Evolutionary conservation across 129 eudicot genomes (phyloP), one percentile per base, ranked within the genome.

Genomic region (Flaveria bidentis): DNA sequence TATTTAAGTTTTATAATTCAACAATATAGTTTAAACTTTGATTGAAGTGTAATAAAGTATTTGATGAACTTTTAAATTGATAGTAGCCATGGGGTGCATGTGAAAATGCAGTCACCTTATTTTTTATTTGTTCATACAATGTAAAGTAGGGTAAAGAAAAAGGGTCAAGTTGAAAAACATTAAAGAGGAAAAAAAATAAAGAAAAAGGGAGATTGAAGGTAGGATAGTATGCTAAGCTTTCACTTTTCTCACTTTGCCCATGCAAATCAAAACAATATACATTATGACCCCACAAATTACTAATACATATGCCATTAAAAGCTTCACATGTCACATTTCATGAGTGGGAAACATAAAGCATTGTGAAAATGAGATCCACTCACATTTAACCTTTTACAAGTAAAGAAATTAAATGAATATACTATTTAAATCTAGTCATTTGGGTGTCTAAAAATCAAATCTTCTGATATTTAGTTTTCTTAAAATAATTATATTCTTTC

Each of bases 181-280:
- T 28, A 5, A 52, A 50, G 42, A 28, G 58, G 16, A 50, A 10
- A 20, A 20, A 6, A 13, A 47, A 16, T 17, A 11, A 67, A 41
- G 55, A 47, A 13, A 6, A 28, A 20, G 20, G 26, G 28, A 61
- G 13, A 60, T 36, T 33, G 41, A 15, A 9, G 55, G 42, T 13
- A 74, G 23, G 62, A n/a, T 65, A 49, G 77, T 71, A 70, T 60
- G 82, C 22, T 71, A 78, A 78, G 39, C 50, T 78, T 78, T 78
- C 62, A 49, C 77, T 78, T 60, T 76, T 58, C 64, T 39, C 33
- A 78, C 52, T 51, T 60, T 71, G 42, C 52, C 26, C 77, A 61
- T 72, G 30, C 63, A 71, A 60, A 71, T 23, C 77, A 47, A 78
- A 28, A 60, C 53, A 12, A 36, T 57, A 47, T 22, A 36, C 77